phyloP scores from a whole-genome alignment of 768 basidiomycete species.

The Tricholoma saponaceum region DNA sequence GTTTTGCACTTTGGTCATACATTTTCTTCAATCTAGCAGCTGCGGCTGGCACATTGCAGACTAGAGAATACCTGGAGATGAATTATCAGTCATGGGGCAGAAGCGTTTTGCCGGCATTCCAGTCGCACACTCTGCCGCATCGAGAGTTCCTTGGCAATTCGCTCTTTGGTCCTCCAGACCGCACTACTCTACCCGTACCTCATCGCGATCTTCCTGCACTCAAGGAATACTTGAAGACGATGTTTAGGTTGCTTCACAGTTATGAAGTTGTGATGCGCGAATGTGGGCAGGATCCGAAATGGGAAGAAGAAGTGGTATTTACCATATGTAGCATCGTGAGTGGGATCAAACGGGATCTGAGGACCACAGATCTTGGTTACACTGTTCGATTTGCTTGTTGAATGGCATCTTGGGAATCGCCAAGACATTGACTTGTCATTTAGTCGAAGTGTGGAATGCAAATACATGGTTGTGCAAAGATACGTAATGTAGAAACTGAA shows the following conservation, averaged over 20 bases:
- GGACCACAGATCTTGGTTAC: not conserved
- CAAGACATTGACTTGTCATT: too few relatives aligned
- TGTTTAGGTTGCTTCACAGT: not conserved
- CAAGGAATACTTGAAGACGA: not conserved
- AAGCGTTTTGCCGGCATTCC: not conserved
- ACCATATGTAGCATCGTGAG: not conserved
- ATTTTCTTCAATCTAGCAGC: slow-evolving; percentile 33
- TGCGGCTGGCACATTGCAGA: slow-evolving; percentile 17
- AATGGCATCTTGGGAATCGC: not conserved
- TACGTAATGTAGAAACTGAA: not conserved
- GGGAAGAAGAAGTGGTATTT: not conserved
- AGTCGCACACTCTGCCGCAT: not conserved
- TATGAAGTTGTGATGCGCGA: not conserved
- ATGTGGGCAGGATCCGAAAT: not conserved
- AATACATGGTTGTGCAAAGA: not conserved
- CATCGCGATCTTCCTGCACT: not conserved
- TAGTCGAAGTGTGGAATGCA: too few relatives aligned
- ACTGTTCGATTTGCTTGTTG: not conserved
- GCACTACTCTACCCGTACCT: not conserved
- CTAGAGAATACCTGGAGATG: not conserved
- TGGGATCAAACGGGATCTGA: not conserved
- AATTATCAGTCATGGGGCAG: not conserved
- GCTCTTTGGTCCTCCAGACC: not conserved
- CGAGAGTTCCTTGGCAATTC: not conserved
- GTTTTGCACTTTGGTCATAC: slow-evolving; percentile 28